Evolutionary conservation across 106 monocot species (phyloP).

Genomic region (Ottelia alismoides): DNA sequence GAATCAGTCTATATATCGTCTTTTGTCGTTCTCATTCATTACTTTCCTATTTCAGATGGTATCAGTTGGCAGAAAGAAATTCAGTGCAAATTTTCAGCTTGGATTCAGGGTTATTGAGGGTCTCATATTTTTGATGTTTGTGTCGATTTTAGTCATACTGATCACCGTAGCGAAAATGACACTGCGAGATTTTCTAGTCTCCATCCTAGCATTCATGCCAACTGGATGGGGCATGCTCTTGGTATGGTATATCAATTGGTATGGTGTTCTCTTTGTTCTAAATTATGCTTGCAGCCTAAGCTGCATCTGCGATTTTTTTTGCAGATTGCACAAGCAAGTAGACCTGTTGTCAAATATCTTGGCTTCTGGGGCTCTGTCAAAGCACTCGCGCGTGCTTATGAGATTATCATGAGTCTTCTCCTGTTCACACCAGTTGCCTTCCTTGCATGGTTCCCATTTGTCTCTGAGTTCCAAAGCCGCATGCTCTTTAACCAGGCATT

Average conservation of each 20-base stretch:
- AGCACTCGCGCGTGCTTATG: slow-evolving; percentile 80
- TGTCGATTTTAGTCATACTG: slow-evolving; percentile 60
- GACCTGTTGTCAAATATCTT: slow-evolving; percentile 21
- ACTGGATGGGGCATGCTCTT: slow-evolving; percentile 79
- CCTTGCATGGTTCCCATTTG: slow-evolving; percentile 92
- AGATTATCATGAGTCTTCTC: slow-evolving; percentile 78
- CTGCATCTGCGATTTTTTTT: neutral
- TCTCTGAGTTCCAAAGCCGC: slow-evolving; percentile 88
- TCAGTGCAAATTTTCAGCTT: slow-evolving; percentile 82
- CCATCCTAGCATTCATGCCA: slow-evolving; percentile 79
- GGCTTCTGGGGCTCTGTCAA: slow-evolving; percentile 64
- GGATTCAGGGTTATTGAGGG: slow-evolving; percentile 88
- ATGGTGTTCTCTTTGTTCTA: neutral
- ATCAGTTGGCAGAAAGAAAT: slow-evolving; percentile 66
- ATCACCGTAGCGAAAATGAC: slow-evolving; percentile 68
- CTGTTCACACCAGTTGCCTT: slow-evolving; percentile 80
- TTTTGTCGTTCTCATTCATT: neutral
- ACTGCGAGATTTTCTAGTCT: slow-evolving; percentile 55
- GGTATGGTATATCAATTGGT: slow-evolving; percentile 28
- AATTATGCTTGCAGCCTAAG: neutral
- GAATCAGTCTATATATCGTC: no score
- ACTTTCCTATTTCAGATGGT: slow-evolving; percentile 37
- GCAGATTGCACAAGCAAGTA: slow-evolving; percentile 78
- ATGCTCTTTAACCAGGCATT: slow-evolving; percentile 98
- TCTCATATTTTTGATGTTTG: slow-evolving; percentile 53